Conservation (phyloP, 2,329 filamentous ascomycete genomes). For the Paracoccidioides lutzii region DNA sequence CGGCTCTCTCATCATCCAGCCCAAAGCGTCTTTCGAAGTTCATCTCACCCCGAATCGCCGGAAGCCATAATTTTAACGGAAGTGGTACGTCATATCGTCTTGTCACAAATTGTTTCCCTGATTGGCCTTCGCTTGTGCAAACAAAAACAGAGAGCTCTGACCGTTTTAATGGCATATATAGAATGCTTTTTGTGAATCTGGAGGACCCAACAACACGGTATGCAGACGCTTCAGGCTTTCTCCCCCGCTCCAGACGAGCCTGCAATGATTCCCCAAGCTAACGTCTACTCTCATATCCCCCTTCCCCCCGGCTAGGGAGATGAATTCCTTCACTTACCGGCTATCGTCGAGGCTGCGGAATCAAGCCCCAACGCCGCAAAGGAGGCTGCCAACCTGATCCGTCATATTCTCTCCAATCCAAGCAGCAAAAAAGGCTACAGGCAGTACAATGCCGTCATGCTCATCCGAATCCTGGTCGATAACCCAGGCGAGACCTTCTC, state of each 20-base stretch:
- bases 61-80: constrained; percentile 29
- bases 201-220: constrained; percentile 37
- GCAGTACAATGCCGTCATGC: constrained; percentile 95
- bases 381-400: constrained; percentile 66
- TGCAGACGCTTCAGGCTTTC: background rate
- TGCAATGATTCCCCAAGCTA: background rate
- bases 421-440: constrained; percentile 52
- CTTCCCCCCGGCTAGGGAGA: constrained; percentile 48
- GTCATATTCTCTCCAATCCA: constrained; percentile 67
- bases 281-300: background rate
- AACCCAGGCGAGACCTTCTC: constrained; percentile 88
- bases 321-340: constrained; percentile 82
- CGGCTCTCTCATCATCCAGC: background rate
- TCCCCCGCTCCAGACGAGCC: too few relatives aligned
- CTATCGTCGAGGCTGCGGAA: constrained; percentile 89
- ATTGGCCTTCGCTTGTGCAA: too few relatives aligned
- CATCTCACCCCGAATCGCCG: constrained; percentile 23
- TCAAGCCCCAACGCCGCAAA: constrained; percentile 76
- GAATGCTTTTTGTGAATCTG: constrained; percentile 73
- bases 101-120: background rate
- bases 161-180: constrained; percentile 24
- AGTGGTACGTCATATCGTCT: constrained; percentile 21
- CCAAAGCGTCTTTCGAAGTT: constrained; percentile 10
- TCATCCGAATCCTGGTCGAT: constrained; percentile 79
- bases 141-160: background rate